phyloP scores from a whole-genome alignment of 805 yeast genomes.

The Candida chilensis region DNA sequence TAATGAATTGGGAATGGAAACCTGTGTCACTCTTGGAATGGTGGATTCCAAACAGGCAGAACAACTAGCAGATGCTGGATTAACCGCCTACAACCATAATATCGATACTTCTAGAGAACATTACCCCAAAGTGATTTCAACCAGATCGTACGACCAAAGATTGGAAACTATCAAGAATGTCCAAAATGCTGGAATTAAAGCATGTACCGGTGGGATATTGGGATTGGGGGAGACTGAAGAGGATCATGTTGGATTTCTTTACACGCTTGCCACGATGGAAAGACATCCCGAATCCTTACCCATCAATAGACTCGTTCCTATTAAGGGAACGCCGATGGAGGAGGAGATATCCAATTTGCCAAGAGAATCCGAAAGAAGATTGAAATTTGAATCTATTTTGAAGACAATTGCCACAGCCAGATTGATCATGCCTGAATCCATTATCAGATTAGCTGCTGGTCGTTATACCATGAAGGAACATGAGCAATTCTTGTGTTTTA shows the following conservation, averaged over 20 bases:
- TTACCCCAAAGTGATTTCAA: constrained; percentile 62
- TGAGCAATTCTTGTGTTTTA: constrained; percentile 67
- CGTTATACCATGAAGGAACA: constrained; percentile 72
- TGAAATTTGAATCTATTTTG: constrained; percentile 53
- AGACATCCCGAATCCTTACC: constrained; percentile 78
- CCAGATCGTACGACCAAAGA: constrained; percentile 66
- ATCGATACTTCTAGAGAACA: constrained; percentile 75
- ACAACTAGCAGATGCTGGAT: constrained; percentile 54
- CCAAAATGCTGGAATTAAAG: constrained; percentile 52
- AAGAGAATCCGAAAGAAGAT: constrained; percentile 28
- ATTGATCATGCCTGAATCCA: constrained; percentile 61
- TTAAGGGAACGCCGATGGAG: constrained; percentile 70
- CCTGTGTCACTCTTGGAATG: constrained; percentile 81
- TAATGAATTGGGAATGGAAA: constrained; percentile 55
- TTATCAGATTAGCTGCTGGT: constrained; percentile 73
- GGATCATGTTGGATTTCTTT: constrained; percentile 61
- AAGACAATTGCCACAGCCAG: constrained; percentile 73
- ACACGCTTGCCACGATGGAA: constrained; percentile 59
- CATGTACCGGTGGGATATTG: constrained; percentile 73
- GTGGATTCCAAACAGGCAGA: constrained; percentile 54
- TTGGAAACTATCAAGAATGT: constrained; percentile 58
- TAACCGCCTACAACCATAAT: constrained; percentile 78
- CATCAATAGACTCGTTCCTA: constrained; percentile 71
- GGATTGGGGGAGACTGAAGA: constrained; percentile 71
- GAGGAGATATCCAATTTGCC: constrained; percentile 33